Evolutionary conservation across 2,329 filamentous ascomycete species (phyloP), one percentile per base, ranked within the genome.

Genomic region (Fusarium brachygibbosum): DNA sequence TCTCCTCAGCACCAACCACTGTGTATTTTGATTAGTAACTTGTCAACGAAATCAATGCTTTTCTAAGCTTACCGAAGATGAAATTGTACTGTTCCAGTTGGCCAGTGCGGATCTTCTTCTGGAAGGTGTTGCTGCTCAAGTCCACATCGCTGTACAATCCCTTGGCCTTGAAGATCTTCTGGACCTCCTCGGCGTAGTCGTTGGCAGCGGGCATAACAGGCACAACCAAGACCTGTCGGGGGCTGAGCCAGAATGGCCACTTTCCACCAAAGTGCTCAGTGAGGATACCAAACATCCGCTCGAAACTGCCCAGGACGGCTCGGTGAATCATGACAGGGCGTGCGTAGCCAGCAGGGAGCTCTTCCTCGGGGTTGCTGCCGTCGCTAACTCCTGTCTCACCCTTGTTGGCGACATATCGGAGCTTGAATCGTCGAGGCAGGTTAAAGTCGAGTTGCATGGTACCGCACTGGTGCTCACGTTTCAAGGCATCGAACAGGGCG

Each of bases 401-500:
- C 69, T 85, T 84, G 57, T 82, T 91, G 38, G 90, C 89, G 21
- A 80, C 74, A 58, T 81, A 81, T 63, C 79, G 77, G 19, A 81
- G 77, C 75, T 81, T 81, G 76, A 81, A 81, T 41, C 79, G 77
- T 61, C 75, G 74, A 32, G 79, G 79, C 61, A 98, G 87, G 76
- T 93, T 92, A 82, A 98, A 98, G 79, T 94, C 94, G 77, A 97
- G 92, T 82, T 98, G 95, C 72, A 98, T 97, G 14, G 95, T 98
- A 73, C 95, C 79, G 67, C 79, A 81, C 73, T 81, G 79, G 67
- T 78, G 77, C 56, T 80, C 93, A 78, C 94, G 88, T 80, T 90
- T 89, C 71, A 98, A 84, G 45, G 93, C 93, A 80, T 98, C 95
- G 52, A 90, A 91, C 76, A 99, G 94, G 66, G 93, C 97, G 76